phyloP scores from a whole-genome alignment of 176 grass and related monocot genomes.

The Puya raimondii region DNA sequence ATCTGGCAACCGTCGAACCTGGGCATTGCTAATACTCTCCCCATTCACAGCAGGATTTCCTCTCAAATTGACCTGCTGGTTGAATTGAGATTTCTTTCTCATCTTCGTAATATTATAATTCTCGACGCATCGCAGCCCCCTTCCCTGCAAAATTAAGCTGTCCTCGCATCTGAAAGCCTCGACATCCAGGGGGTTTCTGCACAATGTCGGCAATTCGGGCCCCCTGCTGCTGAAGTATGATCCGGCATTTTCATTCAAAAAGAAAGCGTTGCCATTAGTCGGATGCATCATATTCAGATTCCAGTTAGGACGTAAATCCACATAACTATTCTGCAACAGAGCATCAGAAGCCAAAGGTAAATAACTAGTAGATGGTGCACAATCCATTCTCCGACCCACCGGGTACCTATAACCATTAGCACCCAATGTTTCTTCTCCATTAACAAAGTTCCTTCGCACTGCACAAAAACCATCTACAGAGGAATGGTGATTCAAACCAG shows the following conservation, averaged over 20 bases:
- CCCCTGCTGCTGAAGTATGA: constrained; percentile 8
- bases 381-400: constrained; percentile 3
- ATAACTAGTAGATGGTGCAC: constrained; percentile 1
- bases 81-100: constrained; percentile 25
- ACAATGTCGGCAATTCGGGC: neutral
- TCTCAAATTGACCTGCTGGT: constrained; percentile 6
- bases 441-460: neutral
- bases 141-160: constrained; percentile 38
- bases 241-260: constrained; percentile 12
- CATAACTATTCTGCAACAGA: constrained; percentile 3
- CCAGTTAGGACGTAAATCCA: neutral
- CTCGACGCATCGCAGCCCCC: constrained; percentile 27
- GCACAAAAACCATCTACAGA: neutral
- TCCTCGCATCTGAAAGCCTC: constrained; percentile 41
- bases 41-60: constrained; percentile 4
- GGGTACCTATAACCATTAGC: neutral
- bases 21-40: constrained; percentile 9
- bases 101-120: neutral
- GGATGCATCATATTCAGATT: neutral
- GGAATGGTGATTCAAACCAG: no score
- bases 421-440: constrained; percentile 5
- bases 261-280: neutral
- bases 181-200: constrained; percentile 19
- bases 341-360: constrained; percentile 16
- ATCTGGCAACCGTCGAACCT: constrained; percentile 28